phyloP scores from a whole-genome alignment of 306 rosid genomes.

The Elaeagnus macrophylla region DNA sequence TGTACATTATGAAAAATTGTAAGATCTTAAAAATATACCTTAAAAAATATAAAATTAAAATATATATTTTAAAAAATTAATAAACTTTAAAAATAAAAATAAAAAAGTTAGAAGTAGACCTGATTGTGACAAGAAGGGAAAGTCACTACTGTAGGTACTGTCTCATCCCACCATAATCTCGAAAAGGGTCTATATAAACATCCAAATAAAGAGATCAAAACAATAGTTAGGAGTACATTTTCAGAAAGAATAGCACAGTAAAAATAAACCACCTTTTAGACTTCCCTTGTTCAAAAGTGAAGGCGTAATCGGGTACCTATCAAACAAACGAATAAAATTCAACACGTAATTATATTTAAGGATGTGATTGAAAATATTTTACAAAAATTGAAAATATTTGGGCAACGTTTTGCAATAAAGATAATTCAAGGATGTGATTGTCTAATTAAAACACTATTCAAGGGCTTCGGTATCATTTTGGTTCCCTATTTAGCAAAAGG shows the following conservation, averaged over 20 bases:
- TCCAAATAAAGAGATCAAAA: neutral
- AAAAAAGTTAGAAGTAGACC: constrained; percentile 27
- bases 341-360: neutral
- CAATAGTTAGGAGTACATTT: constrained; percentile 1
- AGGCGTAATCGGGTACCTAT: constrained; percentile 74
- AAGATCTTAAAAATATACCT: no score
- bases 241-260: constrained; percentile 7
- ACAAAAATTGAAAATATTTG: no score
- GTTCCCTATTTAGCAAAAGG: no score
- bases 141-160: constrained; percentile 79
- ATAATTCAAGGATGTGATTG: no score
- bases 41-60: no score
- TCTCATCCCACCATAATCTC: constrained; percentile 96
- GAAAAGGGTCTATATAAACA: constrained; percentile 56
- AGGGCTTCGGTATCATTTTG: no score
- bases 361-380: no score
- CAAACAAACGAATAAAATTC: constrained; percentile 1
- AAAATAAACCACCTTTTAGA: constrained; percentile 56
- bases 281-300: constrained; percentile 62
- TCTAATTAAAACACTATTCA: no score
- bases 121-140: constrained; percentile 63
- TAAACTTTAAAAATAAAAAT: no score
- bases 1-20: no score
- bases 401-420: no score
- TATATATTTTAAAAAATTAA: no score